Percentiles rank a stretch among this genome's conserved stretches.
These are phyloP conservation scores for Fusarium anguioides DNA, from an alignment of 2,329 filamentous ascomycete genomes.

Conservation along the genomic window DNA sequence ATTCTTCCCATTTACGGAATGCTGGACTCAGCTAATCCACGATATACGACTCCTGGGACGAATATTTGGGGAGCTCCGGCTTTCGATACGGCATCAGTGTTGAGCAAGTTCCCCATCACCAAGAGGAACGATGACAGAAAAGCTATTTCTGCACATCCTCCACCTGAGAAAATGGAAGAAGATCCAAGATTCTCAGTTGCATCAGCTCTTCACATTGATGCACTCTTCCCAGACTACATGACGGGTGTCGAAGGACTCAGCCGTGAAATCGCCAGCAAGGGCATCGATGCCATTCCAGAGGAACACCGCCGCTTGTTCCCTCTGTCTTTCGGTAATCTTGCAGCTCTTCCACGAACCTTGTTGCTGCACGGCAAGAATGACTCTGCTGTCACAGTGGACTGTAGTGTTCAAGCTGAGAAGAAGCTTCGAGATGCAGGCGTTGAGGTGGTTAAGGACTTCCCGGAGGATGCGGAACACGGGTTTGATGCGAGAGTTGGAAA, in stretches of 20 bases:
- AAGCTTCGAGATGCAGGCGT: conserved; percentile 26
- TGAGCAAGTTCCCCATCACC: conserved; percentile 20
- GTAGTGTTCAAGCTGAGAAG: conserved; percentile 31
- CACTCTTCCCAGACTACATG: conserved; percentile 38
- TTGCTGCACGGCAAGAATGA: conserved; percentile 38
- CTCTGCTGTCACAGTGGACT: conserved; percentile 34
- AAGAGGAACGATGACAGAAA: conserved; percentile 14
- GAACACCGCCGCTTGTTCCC: conserved; percentile 30
- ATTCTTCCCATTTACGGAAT: conserved; percentile 37
- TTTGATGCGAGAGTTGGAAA: conserved; percentile 30
- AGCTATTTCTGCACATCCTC: conserved; percentile 13
- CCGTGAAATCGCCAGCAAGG: conserved; percentile 13
- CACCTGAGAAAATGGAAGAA: neutral
- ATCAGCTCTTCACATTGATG: conserved; percentile 36
- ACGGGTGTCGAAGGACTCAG: conserved; percentile 25
- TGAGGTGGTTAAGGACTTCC: conserved; percentile 25
- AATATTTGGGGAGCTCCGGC: conserved; percentile 22
- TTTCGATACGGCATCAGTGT: conserved; percentile 20
- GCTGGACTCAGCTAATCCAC: conserved; percentile 15
- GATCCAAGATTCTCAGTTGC: conserved; percentile 10
- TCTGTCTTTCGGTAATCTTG: conserved; percentile 20
- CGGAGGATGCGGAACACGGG: conserved; percentile 36
- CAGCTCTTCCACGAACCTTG: conserved; percentile 27
- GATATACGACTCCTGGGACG: conserved; percentile 29
- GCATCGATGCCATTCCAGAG: conserved; percentile 16